Conservation (phyloP, 2,329 filamentous ascomycete genomes). For the Dothistroma pini region DNA sequence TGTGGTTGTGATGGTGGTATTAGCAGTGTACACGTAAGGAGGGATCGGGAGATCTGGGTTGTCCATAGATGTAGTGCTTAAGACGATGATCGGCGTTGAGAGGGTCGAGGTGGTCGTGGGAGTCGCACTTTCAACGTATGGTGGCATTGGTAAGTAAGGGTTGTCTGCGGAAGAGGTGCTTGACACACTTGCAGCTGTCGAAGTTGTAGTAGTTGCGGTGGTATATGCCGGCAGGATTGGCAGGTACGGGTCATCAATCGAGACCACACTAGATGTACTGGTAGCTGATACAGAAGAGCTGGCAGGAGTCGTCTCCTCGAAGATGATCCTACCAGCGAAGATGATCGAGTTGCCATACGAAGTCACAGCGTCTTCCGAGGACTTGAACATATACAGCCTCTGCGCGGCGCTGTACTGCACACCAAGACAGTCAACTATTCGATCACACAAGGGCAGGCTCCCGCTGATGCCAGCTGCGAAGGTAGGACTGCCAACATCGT, state of each 20-base stretch:
- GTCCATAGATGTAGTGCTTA: neutral
- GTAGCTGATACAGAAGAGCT: neutral
- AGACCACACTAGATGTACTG: neutral
- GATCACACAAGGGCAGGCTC: conserved; percentile 23
- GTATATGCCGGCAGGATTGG: neutral
- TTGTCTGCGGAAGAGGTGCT: neutral
- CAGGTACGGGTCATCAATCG: neutral
- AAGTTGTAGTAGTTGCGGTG: neutral
- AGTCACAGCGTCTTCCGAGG: conserved; percentile 15
- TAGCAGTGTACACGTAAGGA: neutral
- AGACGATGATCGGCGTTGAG: neutral
- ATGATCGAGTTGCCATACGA: neutral
- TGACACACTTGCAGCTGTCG: neutral
- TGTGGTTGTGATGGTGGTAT: neutral
- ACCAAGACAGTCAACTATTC: conserved; percentile 21
- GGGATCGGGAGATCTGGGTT: neutral
- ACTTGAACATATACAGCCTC: conserved; percentile 25
- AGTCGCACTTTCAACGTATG: neutral
- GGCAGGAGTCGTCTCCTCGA: neutral
- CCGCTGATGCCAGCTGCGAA: conserved; percentile 14
- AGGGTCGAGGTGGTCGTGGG: neutral
- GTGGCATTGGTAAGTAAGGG: neutral
- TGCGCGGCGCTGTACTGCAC: conserved; percentile 16
- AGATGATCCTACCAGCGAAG: neutral
- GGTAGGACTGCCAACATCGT: conserved; percentile 15